Evolutionary conservation across 129 eudicot species (phyloP), one percentile per base, ranked within the genome.

Genomic region (Flaveria bidentis): DNA sequence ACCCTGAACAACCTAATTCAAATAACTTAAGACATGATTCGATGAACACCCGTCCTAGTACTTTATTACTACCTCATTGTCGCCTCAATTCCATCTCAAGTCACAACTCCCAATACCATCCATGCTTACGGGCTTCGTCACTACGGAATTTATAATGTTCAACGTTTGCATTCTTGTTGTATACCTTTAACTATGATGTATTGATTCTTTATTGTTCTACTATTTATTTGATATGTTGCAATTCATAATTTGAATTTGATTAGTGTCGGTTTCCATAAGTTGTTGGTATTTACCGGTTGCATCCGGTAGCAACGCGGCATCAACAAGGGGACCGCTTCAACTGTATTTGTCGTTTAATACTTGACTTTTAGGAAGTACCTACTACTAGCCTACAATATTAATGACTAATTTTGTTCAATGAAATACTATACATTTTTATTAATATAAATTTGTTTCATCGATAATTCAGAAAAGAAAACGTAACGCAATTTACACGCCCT

Each of bases 271-370:
- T 61, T 61, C 42, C 41, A 5, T 61, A 26, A 23, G 36, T 13
- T 61, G 67, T 61, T 13, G 44, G 42, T 41, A 61, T 61, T 61
- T 26, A 61, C 67, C 67, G 67, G 67, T 6, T 23, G 42, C 17
- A 58, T 9, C 36, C 65, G 65, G 65, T 58, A 33, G 25, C 67
- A 61, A 61, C 42, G 67, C 67, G 67, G 16, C 67, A 61, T 61
- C 67, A 26, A 61, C 10, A 61, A 14, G 3, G 67, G 67, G 67
- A 61, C 42, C 67, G 17, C 67, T 61, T 61, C 67, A 61, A 61
- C 67, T 4, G 14, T 26, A 25, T 61, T 61, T 61, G 67, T 61
- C 67, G 25, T 61, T 14, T 61, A 61, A 61, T 61, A 17, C 10
- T 25, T 26, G 42, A 61, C 67, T 61, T 61, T 61, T 26, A 13